Conservation (phyloP, 208 protist genomes). For the Blechomonas ayalai region DNA sequence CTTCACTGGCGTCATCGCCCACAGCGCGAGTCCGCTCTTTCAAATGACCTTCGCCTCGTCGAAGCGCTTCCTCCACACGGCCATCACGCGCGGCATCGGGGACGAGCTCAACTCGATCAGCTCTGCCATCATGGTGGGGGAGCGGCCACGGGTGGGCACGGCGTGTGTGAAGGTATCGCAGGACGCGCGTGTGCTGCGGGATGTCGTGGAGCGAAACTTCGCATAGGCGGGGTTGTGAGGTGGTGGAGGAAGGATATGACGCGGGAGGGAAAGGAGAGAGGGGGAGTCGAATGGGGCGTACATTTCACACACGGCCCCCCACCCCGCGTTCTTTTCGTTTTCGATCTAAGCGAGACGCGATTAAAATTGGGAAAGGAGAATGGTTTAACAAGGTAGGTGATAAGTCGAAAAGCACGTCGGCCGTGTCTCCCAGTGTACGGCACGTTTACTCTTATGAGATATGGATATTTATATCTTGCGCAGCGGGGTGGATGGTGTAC, state of each 20-base stretch:
- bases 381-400: too few relatives aligned
- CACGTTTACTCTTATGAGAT: too few relatives aligned
- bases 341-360: too few relatives aligned
- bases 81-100: slow-evolving; percentile 61
- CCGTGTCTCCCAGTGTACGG: too few relatives aligned
- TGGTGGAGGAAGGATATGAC: neutral
- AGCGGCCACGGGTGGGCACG: slow-evolving; percentile 79
- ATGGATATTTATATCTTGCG: too few relatives aligned
- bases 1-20: slow-evolving; percentile 82
- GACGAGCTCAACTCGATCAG: slow-evolving; percentile 82
- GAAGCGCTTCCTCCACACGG: slow-evolving; percentile 77
- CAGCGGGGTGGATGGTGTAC: too few relatives aligned
- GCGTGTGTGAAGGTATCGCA: slow-evolving; percentile 54
- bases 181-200: slow-evolving; percentile 49
- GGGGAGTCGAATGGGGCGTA: neutral
- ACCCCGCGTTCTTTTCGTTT: too few relatives aligned
- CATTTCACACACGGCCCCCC: too few relatives aligned
- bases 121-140: slow-evolving; percentile 88
- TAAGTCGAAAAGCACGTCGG: too few relatives aligned
- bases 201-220: slow-evolving; percentile 69
- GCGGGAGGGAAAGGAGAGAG: neutral
- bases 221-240: slow-evolving; percentile 6
- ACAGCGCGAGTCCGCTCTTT: slow-evolving; percentile 83
- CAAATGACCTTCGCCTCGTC: slow-evolving; percentile 91
- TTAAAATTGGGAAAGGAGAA: too few relatives aligned